Evolutionary conservation across 495 filamentous ascomycete genomes (phyloP).

Genomic region (Penicillium ochrochloron): DNA sequence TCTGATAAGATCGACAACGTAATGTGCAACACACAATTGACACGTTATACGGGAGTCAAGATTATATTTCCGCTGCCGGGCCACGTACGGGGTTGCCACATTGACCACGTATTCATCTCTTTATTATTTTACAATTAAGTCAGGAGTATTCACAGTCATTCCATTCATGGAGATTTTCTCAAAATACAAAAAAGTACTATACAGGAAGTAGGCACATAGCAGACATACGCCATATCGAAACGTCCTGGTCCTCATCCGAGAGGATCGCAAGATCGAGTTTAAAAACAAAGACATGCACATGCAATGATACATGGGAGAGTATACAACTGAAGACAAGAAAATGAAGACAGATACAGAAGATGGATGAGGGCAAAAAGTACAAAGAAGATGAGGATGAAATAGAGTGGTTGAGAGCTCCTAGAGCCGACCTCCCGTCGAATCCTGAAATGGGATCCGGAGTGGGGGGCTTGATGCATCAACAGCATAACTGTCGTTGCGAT

Average conservation of each 20-base stretch:
- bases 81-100: background rate
- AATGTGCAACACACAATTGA: background rate
- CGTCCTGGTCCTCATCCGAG: background rate
- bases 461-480: conserved; percentile 11
- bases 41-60: background rate
- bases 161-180: conserved; percentile 22
- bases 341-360: background rate
- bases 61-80: background rate
- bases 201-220: conserved; percentile 16
- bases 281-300: conserved; percentile 22
- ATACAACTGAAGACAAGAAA: conserved; percentile 19
- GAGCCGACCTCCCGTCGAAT: conserved; percentile 15
- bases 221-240: background rate
- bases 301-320: conserved; percentile 28
- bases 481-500: conserved; percentile 3
- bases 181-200: conserved; percentile 15
- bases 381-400: conserved; percentile 20
- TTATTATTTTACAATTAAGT: background rate
- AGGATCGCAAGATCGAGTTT: conserved; percentile 4
- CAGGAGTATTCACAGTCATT: conserved; percentile 24
- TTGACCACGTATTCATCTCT: background rate
- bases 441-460: background rate
- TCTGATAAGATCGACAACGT: too few species aligned
- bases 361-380: conserved; percentile 2
- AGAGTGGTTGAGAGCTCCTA: background rate